Conservation (phyloP, 371 early-diverging fungal species). For the Actinomortierella wolfii region DNA sequence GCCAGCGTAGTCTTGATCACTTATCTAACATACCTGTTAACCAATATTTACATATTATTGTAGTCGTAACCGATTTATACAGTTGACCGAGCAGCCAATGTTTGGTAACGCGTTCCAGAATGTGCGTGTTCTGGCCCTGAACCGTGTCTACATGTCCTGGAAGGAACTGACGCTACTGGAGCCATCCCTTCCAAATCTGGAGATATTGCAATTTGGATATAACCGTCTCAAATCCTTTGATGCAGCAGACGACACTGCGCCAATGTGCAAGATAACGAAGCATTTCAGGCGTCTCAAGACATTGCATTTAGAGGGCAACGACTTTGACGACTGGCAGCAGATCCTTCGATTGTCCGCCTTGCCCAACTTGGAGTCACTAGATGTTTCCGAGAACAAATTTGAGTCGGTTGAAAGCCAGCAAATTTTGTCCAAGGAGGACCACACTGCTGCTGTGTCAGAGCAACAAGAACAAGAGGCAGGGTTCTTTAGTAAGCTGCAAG, state of each 20-base stretch:
- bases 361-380: conserved; percentile 30
- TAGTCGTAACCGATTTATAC: conserved; percentile 50
- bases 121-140: conserved; percentile 52
- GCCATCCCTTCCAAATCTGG: conserved; percentile 55
- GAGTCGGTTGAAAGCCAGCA: conserved; percentile 3
- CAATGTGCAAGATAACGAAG: conserved; percentile 25
- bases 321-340: conserved; percentile 60
- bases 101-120: conserved; percentile 43
- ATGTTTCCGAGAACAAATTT: conserved; percentile 46
- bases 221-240: conserved; percentile 50
- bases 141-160: conserved; percentile 51
- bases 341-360: conserved; percentile 49
- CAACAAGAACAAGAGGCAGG: conserved; percentile 19
- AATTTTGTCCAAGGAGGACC: no score
- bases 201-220: conserved; percentile 70
- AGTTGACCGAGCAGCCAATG: conserved; percentile 17
- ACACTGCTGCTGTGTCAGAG: conserved; percentile 4
- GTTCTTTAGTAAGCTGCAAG: conserved; percentile 22
- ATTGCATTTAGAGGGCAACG: conserved; percentile 73
- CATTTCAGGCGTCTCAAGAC: conserved; percentile 55
- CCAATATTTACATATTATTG: conserved; percentile 1
- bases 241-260: conserved; percentile 1
- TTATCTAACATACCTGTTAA: no score
- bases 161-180: conserved; percentile 49
- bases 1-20: no score